Conservation (phyloP, 2,329 filamentous ascomycete species). For the Epichloe gansuensis region DNA sequence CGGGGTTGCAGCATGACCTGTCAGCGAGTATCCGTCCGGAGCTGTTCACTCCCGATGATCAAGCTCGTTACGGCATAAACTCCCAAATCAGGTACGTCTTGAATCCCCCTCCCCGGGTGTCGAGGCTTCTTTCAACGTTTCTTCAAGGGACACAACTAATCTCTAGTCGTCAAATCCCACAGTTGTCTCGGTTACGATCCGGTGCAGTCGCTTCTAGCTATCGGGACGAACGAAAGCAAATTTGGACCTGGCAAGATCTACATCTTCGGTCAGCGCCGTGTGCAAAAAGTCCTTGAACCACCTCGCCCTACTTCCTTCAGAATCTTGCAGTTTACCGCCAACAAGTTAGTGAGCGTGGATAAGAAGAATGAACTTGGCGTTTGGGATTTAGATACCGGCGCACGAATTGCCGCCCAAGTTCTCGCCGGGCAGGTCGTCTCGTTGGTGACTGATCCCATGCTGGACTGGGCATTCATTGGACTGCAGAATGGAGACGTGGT, state of each 20-base stretch:
- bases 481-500: conserved; percentile 72
- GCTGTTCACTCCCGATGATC: conserved; percentile 73
- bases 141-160: neutral
- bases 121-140: neutral
- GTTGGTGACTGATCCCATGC: conserved; percentile 71
- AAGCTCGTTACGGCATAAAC: conserved; percentile 70
- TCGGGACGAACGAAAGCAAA: conserved; percentile 79
- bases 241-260: conserved; percentile 83
- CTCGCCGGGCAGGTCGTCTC: conserved; percentile 65
- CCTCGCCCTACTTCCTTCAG: conserved; percentile 63
- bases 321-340: conserved; percentile 70
- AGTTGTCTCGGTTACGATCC: conserved; percentile 83
- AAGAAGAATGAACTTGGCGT: conserved; percentile 74
- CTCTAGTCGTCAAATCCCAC: conserved; percentile 12
- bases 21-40: conserved; percentile 69
- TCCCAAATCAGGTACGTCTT: conserved; percentile 49
- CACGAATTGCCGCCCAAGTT: conserved; percentile 55
- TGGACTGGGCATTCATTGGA: conserved; percentile 88
- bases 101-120: neutral
- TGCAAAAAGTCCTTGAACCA: conserved; percentile 63
- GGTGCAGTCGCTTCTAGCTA: conserved; percentile 81
- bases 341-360: conserved; percentile 76
- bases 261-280: conserved; percentile 70
- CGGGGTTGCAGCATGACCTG: conserved; percentile 83
- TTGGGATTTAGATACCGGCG: conserved; percentile 65